These are phyloP conservation scores for Cicer cuneatum DNA, from an alignment of 306 rosid species.

Conservation along the genomic window DNA sequence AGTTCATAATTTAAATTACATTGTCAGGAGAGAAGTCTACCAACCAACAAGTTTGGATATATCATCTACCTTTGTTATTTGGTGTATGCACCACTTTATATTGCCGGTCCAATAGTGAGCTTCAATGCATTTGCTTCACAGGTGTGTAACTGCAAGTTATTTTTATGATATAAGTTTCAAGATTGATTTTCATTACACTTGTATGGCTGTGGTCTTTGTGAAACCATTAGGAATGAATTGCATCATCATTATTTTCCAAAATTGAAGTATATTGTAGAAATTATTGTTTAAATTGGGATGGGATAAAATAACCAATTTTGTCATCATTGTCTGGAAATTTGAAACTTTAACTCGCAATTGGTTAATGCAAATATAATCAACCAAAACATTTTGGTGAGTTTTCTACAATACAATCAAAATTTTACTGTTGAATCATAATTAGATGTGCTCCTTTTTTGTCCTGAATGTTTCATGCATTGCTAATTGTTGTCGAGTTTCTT, in stretches of 20 bases:
- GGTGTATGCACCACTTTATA: slow-evolving; percentile 89
- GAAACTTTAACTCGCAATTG: background rate
- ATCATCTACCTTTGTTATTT: slow-evolving; percentile 75
- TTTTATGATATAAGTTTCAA: slow-evolving; percentile 26
- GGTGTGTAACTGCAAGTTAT: slow-evolving; percentile 56
- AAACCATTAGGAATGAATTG: slow-evolving; percentile 30
- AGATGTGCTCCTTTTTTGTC: slow-evolving; percentile 4
- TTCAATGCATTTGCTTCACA: slow-evolving; percentile 97
- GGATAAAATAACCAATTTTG: slow-evolving; percentile 1
- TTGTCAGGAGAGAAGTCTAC: slow-evolving; percentile 77
- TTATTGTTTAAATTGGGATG: background rate
- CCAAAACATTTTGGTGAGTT: slow-evolving; percentile 2
- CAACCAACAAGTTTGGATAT: slow-evolving; percentile 62
- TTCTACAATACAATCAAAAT: slow-evolving; percentile 9
- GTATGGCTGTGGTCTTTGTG: slow-evolving; percentile 26
- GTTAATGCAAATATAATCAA: background rate
- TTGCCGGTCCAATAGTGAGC: slow-evolving; percentile 92
- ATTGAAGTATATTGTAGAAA: slow-evolving; percentile 33
- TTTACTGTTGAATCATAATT: slow-evolving; percentile 29
- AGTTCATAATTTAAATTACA: slow-evolving; percentile 41
- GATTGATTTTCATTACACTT: slow-evolving; percentile 34
- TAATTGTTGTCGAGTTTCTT: slow-evolving; percentile 29
- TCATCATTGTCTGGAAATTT: slow-evolving; percentile 32
- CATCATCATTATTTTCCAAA: slow-evolving; percentile 33
- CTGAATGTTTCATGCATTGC: slow-evolving; percentile 7